Evolutionary conservation across 345 rosid genomes (phyloP), one percentile per base, ranked within the genome.

Genomic region (Hirschfeldia incana): DNA sequence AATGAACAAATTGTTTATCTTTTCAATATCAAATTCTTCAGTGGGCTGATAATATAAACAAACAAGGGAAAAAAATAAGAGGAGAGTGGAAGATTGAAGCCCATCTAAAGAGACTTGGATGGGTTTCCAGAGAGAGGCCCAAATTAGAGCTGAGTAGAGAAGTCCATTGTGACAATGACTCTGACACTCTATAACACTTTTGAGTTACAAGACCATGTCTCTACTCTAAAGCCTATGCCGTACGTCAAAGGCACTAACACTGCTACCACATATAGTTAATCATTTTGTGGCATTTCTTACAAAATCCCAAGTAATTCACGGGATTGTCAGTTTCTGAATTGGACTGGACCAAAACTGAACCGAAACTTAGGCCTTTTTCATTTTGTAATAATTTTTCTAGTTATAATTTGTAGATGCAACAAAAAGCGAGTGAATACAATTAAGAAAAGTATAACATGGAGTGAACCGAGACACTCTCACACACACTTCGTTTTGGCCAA

Each of bases 201-300:
- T 13, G 13, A 58, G 42, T 78, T 66, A 72, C 57, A 72, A 64
- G 66, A 55, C 66, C 66, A 65, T 44, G 53, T 44, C 68, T 72
- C 53, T 78, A 59, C 57, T 32, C 77, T 78, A 65, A 21, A 63
- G 61, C 72, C 77, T 72, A 65, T 72, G 81, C 77, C 81, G 81
- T 78, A 66, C 81, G 77, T 65, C 53, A 42, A 72, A 13, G 68
- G 76, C 76, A 78, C 62, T 61, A 65, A 39, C 81, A 21, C 36
- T 5, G 21, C 26, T 13, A 55, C 46, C 81, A 29, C 59, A 70
- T 28, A 46, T 17, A 21, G 1, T 60, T 57, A 16, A 7, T 17
- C 66, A 71, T 65, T 5, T 76, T 3, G 17, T 29, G 44, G 28
- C 15, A 21, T 58, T 58, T 32, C 51, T 3, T 39, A 69, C 61